A percentile compares a stretch with the other conserved stretches of the same genome.
These are phyloP conservation scores for Blumeria graminis DNA, from an alignment of 2,329 filamentous ascomycete species.

Conservation along the genomic window DNA sequence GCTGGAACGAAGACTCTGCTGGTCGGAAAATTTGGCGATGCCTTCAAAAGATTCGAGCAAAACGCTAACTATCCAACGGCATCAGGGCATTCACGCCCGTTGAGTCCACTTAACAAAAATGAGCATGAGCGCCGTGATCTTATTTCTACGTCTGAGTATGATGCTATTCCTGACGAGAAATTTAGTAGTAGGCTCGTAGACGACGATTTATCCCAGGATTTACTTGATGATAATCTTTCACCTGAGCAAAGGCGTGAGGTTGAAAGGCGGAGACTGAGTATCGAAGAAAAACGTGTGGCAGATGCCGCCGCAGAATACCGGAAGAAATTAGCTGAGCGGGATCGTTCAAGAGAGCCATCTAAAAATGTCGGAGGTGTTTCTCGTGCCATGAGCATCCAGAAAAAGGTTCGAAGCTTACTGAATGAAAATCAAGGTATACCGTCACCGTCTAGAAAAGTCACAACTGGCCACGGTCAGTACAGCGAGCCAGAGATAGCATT, in stretches of 20 bases:
- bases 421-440: conserved; percentile 46
- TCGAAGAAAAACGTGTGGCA: conserved; percentile 78
- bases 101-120: conserved; percentile 19
- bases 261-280: conserved; percentile 54
- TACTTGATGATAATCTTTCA: conserved; percentile 47
- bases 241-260: conserved; percentile 79
- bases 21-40: conserved; percentile 76
- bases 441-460: conserved; percentile 35
- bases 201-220: background rate
- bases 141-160: conserved; percentile 53
- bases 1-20: conserved; percentile 60
- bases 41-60: conserved; percentile 72
- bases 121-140: conserved; percentile 21
- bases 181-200: too few species aligned
- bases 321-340: conserved; percentile 39
- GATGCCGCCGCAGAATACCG: conserved; percentile 76
- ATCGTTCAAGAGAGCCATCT: conserved; percentile 19
- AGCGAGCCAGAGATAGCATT: conserved; percentile 26
- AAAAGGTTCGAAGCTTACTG: conserved; percentile 65
- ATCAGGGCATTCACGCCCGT: conserved; percentile 19
- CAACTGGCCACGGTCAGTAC: conserved; percentile 74
- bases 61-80: conserved; percentile 12
- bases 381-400: conserved; percentile 68
- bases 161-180: conserved; percentile 41
- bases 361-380: conserved; percentile 34